A percentile compares a stretch with the other conserved stretches of the same genome.
Evolutionary conservation across 2,329 filamentous ascomycete genomes (phyloP).

Genomic region (Tetracladium maxilliforme): DNA sequence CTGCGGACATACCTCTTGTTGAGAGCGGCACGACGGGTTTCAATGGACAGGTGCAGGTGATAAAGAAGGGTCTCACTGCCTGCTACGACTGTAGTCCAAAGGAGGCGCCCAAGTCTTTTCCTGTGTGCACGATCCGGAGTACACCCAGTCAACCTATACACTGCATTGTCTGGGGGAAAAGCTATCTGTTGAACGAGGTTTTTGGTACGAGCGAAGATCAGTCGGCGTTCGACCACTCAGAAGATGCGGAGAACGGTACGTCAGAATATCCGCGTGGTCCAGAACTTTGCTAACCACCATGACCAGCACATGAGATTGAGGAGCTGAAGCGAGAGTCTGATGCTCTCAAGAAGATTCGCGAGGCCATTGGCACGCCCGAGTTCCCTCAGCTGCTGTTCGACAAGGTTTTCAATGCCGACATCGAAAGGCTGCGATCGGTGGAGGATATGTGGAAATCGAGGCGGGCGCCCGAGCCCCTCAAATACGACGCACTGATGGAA

Average conservation of each 20-base stretch:
- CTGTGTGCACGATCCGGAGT: slow-evolving; percentile 92
- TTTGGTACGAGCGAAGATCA: slow-evolving; percentile 88
- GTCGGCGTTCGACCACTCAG: slow-evolving; percentile 62
- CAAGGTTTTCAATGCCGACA: slow-evolving; percentile 82
- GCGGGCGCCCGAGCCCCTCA: slow-evolving; percentile 56
- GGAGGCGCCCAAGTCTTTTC: slow-evolving; percentile 80
- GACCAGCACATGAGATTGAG: slow-evolving; percentile 59
- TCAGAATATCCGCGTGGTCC: too few species aligned
- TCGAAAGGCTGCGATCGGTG: slow-evolving; percentile 69
- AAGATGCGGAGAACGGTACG: slow-evolving; percentile 65
- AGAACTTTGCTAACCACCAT: slow-evolving; percentile 4
- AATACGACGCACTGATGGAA: slow-evolving; percentile 46
- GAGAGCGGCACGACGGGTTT: slow-evolving; percentile 97
- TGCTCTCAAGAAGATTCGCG: slow-evolving; percentile 69
- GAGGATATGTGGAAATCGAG: slow-evolving; percentile 93
- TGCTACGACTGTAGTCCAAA: slow-evolving; percentile 95
- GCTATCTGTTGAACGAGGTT: slow-evolving; percentile 83
- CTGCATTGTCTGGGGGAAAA: slow-evolving; percentile 98
- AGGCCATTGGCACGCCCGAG: slow-evolving; percentile 61
- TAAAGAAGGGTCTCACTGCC: slow-evolving; percentile 80
- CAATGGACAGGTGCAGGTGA: slow-evolving; percentile 94
- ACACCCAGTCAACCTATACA: slow-evolving; percentile 95
- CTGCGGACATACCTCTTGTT: slow-evolving; percentile 77
- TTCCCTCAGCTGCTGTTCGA: slow-evolving; percentile 76
- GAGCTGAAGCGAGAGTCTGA: slow-evolving; percentile 75